Conservation (phyloP, 148 eudicot genomes). For the Heliosperma pusillum region DNA sequence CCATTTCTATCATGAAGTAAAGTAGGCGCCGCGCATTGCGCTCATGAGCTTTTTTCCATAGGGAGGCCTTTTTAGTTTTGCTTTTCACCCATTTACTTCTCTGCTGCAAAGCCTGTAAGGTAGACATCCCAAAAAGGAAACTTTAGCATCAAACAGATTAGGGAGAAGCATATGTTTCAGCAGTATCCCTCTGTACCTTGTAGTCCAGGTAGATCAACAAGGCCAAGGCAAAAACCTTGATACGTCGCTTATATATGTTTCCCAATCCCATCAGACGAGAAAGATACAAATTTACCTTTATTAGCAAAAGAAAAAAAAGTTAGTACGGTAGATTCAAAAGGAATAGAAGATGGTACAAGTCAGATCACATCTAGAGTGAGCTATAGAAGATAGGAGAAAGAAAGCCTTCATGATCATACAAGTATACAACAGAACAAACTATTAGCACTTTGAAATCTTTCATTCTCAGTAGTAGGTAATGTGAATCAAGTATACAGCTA, state of each 20-base stretch:
- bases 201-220: constrained; percentile 80
- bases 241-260: constrained; percentile 66
- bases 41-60: constrained; percentile 91
- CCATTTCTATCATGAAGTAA: constrained; percentile 68
- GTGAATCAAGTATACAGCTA: no score
- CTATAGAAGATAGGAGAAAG: neutral
- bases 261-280: constrained; percentile 69
- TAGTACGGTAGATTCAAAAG: neutral
- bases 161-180: neutral
- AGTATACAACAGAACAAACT: neutral
- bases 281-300: constrained; percentile 16
- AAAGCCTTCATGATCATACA: neutral
- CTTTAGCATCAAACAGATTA: constrained; percentile 10
- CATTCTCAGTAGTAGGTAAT: no score
- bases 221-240: constrained; percentile 84
- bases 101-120: constrained; percentile 73
- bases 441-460: neutral
- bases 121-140: constrained; percentile 7
- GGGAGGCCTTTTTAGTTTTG: constrained; percentile 52
- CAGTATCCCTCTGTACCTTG: constrained; percentile 49
- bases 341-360: neutral
- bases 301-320: neutral
- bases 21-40: constrained; percentile 95
- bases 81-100: constrained; percentile 73
- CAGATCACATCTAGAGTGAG: neutral